Conservation (phyloP, 2,329 filamentous ascomycete species). For the Fusarium tupiense region DNA sequence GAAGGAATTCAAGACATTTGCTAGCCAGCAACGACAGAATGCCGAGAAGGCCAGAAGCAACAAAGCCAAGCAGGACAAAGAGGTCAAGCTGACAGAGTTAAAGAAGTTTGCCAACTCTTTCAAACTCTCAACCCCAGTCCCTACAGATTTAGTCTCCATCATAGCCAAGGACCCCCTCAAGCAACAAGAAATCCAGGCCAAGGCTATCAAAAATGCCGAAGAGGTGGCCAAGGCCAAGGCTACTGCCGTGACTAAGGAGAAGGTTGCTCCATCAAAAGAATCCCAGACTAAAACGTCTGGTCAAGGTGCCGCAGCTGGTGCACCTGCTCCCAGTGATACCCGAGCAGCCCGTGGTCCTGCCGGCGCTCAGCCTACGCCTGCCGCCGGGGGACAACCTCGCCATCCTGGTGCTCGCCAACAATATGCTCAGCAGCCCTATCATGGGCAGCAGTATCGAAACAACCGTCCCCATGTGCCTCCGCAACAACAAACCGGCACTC, state of each 20-base stretch:
- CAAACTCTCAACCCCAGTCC: constrained; percentile 93
- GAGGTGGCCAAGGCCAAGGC: constrained; percentile 67
- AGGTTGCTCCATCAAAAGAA: constrained; percentile 55
- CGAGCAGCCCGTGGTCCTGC: constrained; percentile 49
- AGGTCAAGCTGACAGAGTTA: constrained; percentile 90
- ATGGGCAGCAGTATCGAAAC: constrained; percentile 59
- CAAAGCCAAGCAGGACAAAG: constrained; percentile 80
- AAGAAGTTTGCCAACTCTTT: constrained; percentile 96
- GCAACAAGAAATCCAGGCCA: constrained; percentile 91
- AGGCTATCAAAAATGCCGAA: constrained; percentile 80
- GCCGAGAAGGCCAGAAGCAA: constrained; percentile 65
- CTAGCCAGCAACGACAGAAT: constrained; percentile 63
- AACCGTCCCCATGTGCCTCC: constrained; percentile 57
- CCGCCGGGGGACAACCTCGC: constrained; percentile 50
- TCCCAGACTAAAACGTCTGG: constrained; percentile 52
- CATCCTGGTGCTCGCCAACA: constrained; percentile 60
- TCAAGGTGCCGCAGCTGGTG: constrained; percentile 30
- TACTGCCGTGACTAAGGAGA: constrained; percentile 56
- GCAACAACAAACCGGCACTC: constrained; percentile 55
- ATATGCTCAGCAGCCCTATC: constrained; percentile 58
- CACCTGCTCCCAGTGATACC: constrained; percentile 38
- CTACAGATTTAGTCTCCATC: constrained; percentile 90
- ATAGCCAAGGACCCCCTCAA: constrained; percentile 96
- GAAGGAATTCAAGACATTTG: constrained; percentile 72
- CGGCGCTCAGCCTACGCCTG: constrained; percentile 46